Evolutionary conservation across 768 basidiomycete species (phyloP).

Genomic region (Ramaria sp.): DNA sequence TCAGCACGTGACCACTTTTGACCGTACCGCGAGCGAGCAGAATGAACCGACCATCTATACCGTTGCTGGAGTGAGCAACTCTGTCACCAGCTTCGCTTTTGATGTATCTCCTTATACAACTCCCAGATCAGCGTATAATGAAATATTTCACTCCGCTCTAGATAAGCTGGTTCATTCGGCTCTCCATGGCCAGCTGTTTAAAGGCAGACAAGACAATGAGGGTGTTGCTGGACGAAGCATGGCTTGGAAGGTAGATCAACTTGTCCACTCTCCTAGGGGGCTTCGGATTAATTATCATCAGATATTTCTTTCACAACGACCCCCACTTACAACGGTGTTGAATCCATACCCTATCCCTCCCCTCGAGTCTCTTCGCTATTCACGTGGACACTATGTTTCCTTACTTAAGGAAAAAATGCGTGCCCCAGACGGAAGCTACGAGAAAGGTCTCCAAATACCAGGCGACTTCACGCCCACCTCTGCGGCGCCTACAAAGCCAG

Average conservation of each 20-base stretch:
- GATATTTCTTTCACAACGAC: slow-evolving; percentile 62
- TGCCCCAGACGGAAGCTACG: slow-evolving; percentile 81
- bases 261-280: neutral
- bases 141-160: slow-evolving; percentile 5
- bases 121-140: slow-evolving; percentile 3
- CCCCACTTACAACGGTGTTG: slow-evolving; percentile 27
- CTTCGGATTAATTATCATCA: slow-evolving; percentile 19
- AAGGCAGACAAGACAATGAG: slow-evolving; percentile 26
- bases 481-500: slow-evolving; percentile 14
- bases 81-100: neutral
- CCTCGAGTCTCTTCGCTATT: slow-evolving; percentile 28
- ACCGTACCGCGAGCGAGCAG: neutral
- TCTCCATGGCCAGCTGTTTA: slow-evolving; percentile 49
- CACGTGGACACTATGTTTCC: slow-evolving; percentile 46
- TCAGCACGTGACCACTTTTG: no score
- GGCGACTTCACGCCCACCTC: slow-evolving; percentile 27
- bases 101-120: neutral
- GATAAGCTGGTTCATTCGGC: slow-evolving; percentile 55
- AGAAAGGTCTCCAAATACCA: slow-evolving; percentile 51
- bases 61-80: slow-evolving; percentile 5
- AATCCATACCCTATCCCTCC: slow-evolving; percentile 16
- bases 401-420: slow-evolving; percentile 60
- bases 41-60: slow-evolving; percentile 3
- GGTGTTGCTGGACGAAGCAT: slow-evolving; percentile 68
- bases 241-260: slow-evolving; percentile 63